A percentile compares a stretch with the other conserved stretches of the same genome.
Evolutionary conservation across 345 rosid genomes (phyloP).

Genomic region (Moricandia moricandioides): DNA sequence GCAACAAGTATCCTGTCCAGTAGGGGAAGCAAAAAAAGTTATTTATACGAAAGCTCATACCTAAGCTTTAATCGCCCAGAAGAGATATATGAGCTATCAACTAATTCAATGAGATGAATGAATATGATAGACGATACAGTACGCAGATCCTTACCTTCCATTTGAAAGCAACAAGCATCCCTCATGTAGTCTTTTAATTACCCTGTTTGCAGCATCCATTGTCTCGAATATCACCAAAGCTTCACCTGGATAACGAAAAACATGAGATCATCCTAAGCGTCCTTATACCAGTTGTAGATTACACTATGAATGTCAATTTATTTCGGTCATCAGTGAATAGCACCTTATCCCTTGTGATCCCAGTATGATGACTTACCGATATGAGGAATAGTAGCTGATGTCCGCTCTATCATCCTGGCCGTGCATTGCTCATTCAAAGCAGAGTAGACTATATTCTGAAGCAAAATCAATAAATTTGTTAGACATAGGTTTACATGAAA

Average conservation of each 20-base stretch:
- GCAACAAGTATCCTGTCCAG: conserved; percentile 69
- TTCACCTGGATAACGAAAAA: conserved; percentile 49
- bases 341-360: not conserved
- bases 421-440: conserved; percentile 55
- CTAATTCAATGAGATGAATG: not conserved
- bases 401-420: conserved; percentile 53
- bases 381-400: conserved; percentile 48
- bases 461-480: conserved; percentile 2
- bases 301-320: not conserved
- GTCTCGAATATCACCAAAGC: conserved; percentile 64
- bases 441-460: conserved; percentile 55
- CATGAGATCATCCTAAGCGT: not conserved
- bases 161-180: conserved; percentile 63
- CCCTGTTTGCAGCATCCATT: conserved; percentile 55
- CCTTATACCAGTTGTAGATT: not conserved
- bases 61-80: conserved; percentile 2
- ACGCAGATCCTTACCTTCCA: conserved; percentile 50
- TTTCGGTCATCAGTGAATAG: not conserved
- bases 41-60: not conserved
- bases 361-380: conserved; percentile 44
- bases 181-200: conserved; percentile 45
- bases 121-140: not conserved
- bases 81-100: not conserved
- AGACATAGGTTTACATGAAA: not conserved
- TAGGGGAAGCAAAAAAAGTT: not conserved